phyloP scores from a whole-genome alignment of 2,329 filamentous ascomycete species.

The Anisogramma anomala region DNA sequence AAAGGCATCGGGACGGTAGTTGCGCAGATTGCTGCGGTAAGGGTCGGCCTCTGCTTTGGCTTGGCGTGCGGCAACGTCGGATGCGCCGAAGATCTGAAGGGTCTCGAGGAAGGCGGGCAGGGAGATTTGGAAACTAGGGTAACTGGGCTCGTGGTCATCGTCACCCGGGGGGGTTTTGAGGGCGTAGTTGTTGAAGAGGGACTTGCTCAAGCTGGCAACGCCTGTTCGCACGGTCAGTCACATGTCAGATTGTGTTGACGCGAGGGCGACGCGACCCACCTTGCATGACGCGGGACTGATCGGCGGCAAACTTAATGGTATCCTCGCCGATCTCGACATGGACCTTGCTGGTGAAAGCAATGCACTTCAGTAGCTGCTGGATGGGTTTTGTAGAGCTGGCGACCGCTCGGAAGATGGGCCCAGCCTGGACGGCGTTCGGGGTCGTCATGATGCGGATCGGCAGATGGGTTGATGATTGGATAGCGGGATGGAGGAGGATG shows the following conservation, averaged over 20 bases:
- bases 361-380: constrained; percentile 49
- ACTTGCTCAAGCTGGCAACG: constrained; percentile 75
- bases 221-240: constrained; percentile 29
- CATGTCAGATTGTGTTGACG: constrained; percentile 18
- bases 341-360: constrained; percentile 46
- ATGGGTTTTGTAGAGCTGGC: constrained; percentile 68
- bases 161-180: constrained; percentile 43
- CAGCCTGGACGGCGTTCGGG: constrained; percentile 5
- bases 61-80: constrained; percentile 50
- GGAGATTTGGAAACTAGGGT: constrained; percentile 74
- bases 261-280: constrained; percentile 38
- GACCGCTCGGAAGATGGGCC: constrained; percentile 59
- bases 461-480: not conserved
- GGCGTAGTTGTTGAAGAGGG: constrained; percentile 75
- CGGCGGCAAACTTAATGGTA: constrained; percentile 76
- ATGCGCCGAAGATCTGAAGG: constrained; percentile 87
- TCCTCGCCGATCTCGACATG: constrained; percentile 67
- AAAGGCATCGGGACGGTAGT: constrained; percentile 62
- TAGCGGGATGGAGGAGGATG: not conserved
- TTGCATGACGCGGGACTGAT: constrained; percentile 86
- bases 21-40: constrained; percentile 50
- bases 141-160: constrained; percentile 30
- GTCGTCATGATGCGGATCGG: constrained; percentile 7
- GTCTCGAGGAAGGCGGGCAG: constrained; percentile 82
- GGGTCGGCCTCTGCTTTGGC: constrained; percentile 48